Percentiles rank a stretch among this genome's conserved stretches.
Evolutionary conservation across 148 eudicot genomes (phyloP).

Genomic region (Rhododendron griersonianum): DNA sequence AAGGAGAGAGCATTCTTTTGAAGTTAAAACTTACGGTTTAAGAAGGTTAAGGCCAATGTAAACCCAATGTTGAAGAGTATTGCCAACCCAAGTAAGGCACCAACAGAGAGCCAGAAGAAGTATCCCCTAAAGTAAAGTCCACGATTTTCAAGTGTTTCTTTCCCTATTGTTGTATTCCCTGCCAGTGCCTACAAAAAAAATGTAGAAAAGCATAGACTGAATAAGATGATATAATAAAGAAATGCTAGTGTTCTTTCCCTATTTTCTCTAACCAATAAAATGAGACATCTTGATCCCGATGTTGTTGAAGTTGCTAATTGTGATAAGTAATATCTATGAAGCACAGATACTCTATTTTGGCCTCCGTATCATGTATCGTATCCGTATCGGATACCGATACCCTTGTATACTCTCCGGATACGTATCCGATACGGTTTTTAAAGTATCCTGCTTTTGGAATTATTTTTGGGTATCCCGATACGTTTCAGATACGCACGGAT

Average conservation of each 20-base stretch:
- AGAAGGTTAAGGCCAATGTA: constrained; percentile 54
- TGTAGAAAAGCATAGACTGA: not conserved
- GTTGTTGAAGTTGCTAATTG: not conserved
- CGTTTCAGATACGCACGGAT: too few species aligned
- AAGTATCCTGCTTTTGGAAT: too few species aligned
- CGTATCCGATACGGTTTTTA: too few species aligned
- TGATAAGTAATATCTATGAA: too few species aligned
- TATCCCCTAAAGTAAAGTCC: constrained; percentile 47
- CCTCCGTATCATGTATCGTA: too few species aligned
- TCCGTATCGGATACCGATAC: too few species aligned
- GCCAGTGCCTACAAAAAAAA: constrained; percentile 27
- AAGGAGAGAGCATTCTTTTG: not conserved
- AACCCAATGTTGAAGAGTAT: constrained; percentile 49
- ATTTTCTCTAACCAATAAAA: not conserved
- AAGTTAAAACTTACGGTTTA: constrained; percentile 45
- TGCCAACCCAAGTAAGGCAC: constrained; percentile 51
- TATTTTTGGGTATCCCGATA: too few species aligned
- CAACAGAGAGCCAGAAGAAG: constrained; percentile 60
- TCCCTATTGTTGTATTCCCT: constrained; percentile 56
- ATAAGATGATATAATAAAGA: not conserved
- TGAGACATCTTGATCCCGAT: not conserved
- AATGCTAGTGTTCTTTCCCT: not conserved
- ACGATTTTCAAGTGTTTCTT: constrained; percentile 48
- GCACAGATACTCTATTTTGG: too few species aligned
- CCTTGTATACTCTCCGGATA: too few species aligned